Conservation (phyloP, 148 eudicot species). For the Nyssa sinensis region DNA sequence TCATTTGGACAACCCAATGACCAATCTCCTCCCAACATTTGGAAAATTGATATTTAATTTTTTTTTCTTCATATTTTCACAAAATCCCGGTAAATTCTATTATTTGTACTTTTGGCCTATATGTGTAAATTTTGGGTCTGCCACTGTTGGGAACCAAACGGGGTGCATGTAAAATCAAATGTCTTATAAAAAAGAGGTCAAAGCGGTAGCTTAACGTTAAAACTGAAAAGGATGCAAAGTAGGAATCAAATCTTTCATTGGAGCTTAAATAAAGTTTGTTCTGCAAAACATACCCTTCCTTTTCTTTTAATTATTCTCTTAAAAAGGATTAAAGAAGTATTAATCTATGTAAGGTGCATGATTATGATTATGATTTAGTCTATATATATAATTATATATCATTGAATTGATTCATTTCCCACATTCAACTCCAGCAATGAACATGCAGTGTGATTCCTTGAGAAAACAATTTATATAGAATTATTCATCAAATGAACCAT, state of each 20-base stretch:
- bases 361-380: conserved; percentile 7
- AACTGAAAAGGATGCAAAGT: conserved; percentile 15
- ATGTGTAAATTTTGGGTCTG: too few relatives aligned
- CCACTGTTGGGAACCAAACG: too few relatives aligned
- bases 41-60: too few relatives aligned
- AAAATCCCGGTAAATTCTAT: too few relatives aligned
- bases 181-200: conserved; percentile 5
- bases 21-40: too few relatives aligned
- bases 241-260: conserved; percentile 16
- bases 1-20: too few relatives aligned
- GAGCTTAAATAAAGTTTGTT: conserved; percentile 10
- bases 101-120: too few relatives aligned
- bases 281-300: conserved; percentile 11
- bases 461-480: conserved; percentile 9
- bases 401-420: conserved; percentile 20
- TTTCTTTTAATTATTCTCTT: conserved; percentile 20
- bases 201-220: conserved; percentile 20
- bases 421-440: conserved; percentile 6
- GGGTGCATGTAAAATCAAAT: too few relatives aligned
- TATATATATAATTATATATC: too few relatives aligned
- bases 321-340: conserved; percentile 9
- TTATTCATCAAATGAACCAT: background rate
- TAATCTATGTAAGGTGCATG: conserved; percentile 10
- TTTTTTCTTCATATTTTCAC: too few relatives aligned
- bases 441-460: conserved; percentile 5